Percentiles rank a stretch among this genome's conserved stretches.
These are phyloP conservation scores for Tolypocladium cylindrosporum DNA, from an alignment of 2,329 filamentous ascomycete species.

Conservation along the genomic window DNA sequence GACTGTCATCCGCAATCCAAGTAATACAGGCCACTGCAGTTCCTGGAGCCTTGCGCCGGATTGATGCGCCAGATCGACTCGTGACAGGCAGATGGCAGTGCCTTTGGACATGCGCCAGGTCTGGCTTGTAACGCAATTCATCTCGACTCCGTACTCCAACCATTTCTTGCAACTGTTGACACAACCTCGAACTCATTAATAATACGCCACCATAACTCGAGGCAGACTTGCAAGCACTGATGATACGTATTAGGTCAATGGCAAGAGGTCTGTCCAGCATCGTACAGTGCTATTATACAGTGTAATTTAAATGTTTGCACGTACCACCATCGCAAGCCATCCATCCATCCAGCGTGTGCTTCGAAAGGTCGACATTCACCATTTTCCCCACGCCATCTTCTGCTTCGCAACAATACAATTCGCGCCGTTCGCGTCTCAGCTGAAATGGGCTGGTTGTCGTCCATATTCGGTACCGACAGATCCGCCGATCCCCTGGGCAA, in stretches of 20 bases:
- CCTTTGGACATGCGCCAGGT: background rate
- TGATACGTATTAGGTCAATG: background rate
- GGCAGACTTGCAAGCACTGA: background rate
- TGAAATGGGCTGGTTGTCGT: conserved; percentile 49
- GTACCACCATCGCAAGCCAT: too few relatives aligned
- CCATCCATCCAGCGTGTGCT: too few relatives aligned
- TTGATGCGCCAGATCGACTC: background rate
- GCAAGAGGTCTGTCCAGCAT: background rate
- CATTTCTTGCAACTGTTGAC: background rate
- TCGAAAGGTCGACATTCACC: background rate
- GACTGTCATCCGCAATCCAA: background rate
- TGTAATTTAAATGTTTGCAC: background rate
- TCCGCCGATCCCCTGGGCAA: conserved; percentile 53
- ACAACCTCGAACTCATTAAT: background rate
- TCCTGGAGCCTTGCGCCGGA: background rate
- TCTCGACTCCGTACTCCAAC: background rate
- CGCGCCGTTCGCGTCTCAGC: background rate
- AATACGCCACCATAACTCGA: background rate
- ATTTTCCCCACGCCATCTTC: background rate
- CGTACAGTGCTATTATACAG: too few relatives aligned
- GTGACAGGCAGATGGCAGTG: background rate
- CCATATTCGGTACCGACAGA: conserved; percentile 38
- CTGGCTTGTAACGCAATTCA: too few relatives aligned
- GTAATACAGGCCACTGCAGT: background rate
- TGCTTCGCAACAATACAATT: too few relatives aligned